phyloP scores from a whole-genome alignment of 2,329 filamentous ascomycete species.

The Fusarium vanettenii region DNA sequence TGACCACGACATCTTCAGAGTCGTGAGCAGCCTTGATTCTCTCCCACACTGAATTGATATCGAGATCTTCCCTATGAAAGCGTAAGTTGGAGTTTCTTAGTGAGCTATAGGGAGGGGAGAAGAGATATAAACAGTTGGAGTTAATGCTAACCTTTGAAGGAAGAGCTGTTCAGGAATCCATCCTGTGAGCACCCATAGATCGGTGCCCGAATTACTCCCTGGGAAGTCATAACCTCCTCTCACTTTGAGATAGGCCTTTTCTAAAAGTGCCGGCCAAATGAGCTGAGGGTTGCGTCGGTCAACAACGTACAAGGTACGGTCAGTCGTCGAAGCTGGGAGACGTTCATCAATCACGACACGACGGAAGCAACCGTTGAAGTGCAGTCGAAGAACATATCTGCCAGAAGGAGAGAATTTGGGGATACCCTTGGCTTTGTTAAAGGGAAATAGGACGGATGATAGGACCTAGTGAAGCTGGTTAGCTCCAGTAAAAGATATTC shows the following conservation, averaged over 20 bases:
- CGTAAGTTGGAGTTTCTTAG: slow-evolving; percentile 11
- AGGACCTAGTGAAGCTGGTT: slow-evolving; percentile 66
- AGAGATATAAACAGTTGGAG: background rate
- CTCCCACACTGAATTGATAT: slow-evolving; percentile 81
- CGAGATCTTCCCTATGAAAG: slow-evolving; percentile 75
- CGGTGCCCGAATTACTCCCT: slow-evolving; percentile 95
- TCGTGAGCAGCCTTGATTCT: slow-evolving; percentile 80
- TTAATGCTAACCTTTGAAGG: slow-evolving; percentile 71
- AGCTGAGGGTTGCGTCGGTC: slow-evolving; percentile 85
- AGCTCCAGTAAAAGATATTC: background rate
- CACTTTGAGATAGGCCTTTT: slow-evolving; percentile 97
- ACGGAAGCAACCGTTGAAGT: slow-evolving; percentile 95
- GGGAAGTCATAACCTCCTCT: slow-evolving; percentile 97
- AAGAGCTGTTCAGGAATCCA: slow-evolving; percentile 98
- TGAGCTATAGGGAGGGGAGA: background rate
- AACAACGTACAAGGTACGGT: slow-evolving; percentile 85
- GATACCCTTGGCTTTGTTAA: slow-evolving; percentile 65
- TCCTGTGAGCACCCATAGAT: slow-evolving; percentile 90
- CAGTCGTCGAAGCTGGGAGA: slow-evolving; percentile 80
- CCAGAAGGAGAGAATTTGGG: slow-evolving; percentile 80
- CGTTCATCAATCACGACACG: slow-evolving; percentile 90
- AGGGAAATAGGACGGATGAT: slow-evolving; percentile 79
- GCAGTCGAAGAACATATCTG: slow-evolving; percentile 91
- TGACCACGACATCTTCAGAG: slow-evolving; percentile 85
- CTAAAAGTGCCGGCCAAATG: slow-evolving; percentile 91